Base-by-base conservation (phyloP, 2,329 filamentous ascomycete species). In the Fusarium aywerte region DNA sequence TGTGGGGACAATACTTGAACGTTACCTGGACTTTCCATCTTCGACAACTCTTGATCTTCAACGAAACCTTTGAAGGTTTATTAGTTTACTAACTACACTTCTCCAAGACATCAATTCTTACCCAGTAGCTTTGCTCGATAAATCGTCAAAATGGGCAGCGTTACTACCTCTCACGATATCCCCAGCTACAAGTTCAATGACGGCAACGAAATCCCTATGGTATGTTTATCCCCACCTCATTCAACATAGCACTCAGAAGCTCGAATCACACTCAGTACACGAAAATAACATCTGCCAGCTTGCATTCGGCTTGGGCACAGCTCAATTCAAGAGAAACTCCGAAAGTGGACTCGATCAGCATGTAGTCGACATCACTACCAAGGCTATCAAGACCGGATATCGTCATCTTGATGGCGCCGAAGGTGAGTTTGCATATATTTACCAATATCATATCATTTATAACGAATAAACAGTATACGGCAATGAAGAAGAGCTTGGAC, bases 401-500 rank as follows among this genome's bases (percentile, higher is more conserved):
- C 83, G 84, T 58, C 91, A 94, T 73, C 82, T 94, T 4, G 92
- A 95, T 76, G 87, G 91, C 40, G 92, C 92, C 20, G 89, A 94
- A 80, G 79, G 89, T 89, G 75, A 58, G 78, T 67, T 18, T 16
- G 9, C 15, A n/a, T 10, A 11, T 4, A 9, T 16, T 7, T 8
- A 13, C 6, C 5, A 8, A 20, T 13, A 6, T 9, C 7, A 11
- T 23, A 8, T 20, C 8, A 25, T 29, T 10, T 7, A 57, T 67
- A 27, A 67, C 27, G 20, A 25, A 7, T 4, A 8, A 4, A 7
- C n/a, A 88, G 86, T 79, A 15, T 90, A 90, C 74, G 81, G 82
- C 49, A 90, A 89, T 70, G 88, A 94, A 77, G 79, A 84, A 66
- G 90, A 93, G 75, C 86, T 93, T 23, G 91, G 91, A 60, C 80